Base-by-base conservation (phyloP, 768 basidiomycete species). In the Termitomyces sp. region DNA sequence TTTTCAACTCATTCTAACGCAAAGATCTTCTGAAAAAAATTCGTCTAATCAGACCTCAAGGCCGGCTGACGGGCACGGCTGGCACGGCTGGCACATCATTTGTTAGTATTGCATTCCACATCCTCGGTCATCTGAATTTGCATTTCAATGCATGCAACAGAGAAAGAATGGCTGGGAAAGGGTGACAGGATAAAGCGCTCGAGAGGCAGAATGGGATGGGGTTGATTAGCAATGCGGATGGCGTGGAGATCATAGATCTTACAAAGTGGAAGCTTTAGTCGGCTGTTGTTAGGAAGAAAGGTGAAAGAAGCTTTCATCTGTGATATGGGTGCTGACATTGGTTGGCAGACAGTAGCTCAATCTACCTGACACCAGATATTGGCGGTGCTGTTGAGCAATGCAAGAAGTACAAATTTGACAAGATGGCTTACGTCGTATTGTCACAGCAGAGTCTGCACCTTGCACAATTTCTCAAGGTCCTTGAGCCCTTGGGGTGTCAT, bases 11-110 rank as follows among this genome's bases (percentile, higher is more conserved):
- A n/a, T n/a, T n/a, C n/a, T n/a, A n/a, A n/a, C n/a, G n/a, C n/a
- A n/a, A n/a, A n/a, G n/a, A n/a, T n/a, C n/a, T n/a, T n/a, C n/a
- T n/a, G n/a, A n/a, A n/a, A n/a, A n/a, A n/a, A n/a, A n/a, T n/a
- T n/a, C n/a, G n/a, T n/a, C n/a, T n/a, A n/a, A n/a, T n/a, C n/a
- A n/a, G n/a, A n/a, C n/a, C n/a, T n/a, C n/a, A n/a, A n/a, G n/a
- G n/a, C n/a, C n/a, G n/a, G n/a, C n/a, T n/a, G n/a, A n/a, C n/a
- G n/a, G n/a, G n/a, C n/a, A n/a, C n/a, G n/a, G n/a, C 71, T 99
- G 96, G 96, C 83, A 87, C n/a, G 81, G 87, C 58, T 99, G 95
- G 92, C 88, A 97, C 73, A n/a, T n/a, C n/a, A n/a, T n/a, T n/a
- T n/a, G n/a, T n/a, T n/a, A n/a, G n/a, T n/a, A n/a, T n/a, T n/a